Conservation (phyloP, 768 basidiomycete species). For the Gloeopeniophorella convolvens region DNA sequence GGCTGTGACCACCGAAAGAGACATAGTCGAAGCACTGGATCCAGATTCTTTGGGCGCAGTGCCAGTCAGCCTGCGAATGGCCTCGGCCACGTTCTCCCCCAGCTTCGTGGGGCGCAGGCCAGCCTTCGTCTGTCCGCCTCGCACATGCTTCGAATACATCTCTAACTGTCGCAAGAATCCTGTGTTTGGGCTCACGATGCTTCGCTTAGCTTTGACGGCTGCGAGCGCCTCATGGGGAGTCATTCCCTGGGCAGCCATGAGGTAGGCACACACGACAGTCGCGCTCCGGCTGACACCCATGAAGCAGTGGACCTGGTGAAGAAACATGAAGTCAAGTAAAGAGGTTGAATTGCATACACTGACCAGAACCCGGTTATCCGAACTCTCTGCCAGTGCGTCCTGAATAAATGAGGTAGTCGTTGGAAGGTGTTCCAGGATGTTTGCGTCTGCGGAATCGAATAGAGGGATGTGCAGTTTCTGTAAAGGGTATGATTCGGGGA, state of each 20-base stretch:
- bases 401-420: conserved; percentile 46
- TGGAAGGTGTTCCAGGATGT: conserved; percentile 42
- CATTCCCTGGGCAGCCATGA: conserved; percentile 27
- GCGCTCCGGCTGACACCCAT: conserved; percentile 73
- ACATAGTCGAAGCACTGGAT: neutral
- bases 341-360: conserved; percentile 18
- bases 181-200: conserved; percentile 27
- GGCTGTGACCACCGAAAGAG: too few relatives aligned
- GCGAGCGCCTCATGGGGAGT: conserved; percentile 25
- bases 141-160: neutral
- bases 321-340: neutral
- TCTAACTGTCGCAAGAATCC: conserved; percentile 29
- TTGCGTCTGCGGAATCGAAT: conserved; percentile 33
- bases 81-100: conserved; percentile 4
- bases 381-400: conserved; percentile 39
- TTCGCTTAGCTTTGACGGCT: conserved; percentile 23
- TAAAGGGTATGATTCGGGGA: conserved; percentile 27
- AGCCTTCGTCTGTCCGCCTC: neutral
- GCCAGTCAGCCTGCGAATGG: conserved; percentile 4
- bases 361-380: conserved; percentile 44
- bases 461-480: conserved; percentile 47
- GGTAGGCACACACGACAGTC: conserved; percentile 71
- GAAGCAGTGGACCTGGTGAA: conserved; percentile 62
- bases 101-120: neutral
- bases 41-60: neutral